phyloP scores from a whole-genome alignment of 345 rosid species.

The Corymbia maculata region DNA sequence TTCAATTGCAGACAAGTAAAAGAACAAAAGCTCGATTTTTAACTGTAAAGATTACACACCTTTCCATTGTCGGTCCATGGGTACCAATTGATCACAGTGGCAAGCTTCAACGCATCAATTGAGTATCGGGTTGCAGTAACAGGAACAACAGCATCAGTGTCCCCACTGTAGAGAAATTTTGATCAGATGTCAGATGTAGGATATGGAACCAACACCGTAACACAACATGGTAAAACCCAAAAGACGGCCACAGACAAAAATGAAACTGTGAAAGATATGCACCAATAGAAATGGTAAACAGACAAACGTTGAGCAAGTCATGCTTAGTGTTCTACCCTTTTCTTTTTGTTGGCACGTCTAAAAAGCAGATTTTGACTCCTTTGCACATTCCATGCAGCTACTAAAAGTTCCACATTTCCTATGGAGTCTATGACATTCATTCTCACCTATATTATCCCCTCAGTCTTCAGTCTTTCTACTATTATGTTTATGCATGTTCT shows the following conservation, averaged over 20 bases:
- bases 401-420: background rate
- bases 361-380: background rate
- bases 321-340: background rate
- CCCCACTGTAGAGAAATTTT: slow-evolving; percentile 58
- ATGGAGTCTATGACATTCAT: background rate
- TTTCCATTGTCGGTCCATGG: slow-evolving; percentile 69
- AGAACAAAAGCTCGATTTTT: background rate
- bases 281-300: background rate
- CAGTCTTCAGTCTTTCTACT: background rate
- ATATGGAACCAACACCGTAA: background rate
- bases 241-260: background rate
- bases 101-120: slow-evolving; percentile 66
- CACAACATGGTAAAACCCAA: background rate
- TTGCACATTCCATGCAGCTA: background rate
- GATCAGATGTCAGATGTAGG: background rate
- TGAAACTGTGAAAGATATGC: background rate
- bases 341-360: background rate
- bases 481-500: background rate
- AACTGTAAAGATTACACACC: slow-evolving; percentile 14
- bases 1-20: background rate
- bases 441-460: background rate
- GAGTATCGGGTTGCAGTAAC: slow-evolving; percentile 88
- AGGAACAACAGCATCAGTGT: slow-evolving; percentile 83
- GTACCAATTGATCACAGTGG: slow-evolving; percentile 63
- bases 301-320: background rate